Evolutionary conservation across 75 land plant species (phyloP).

Genomic region (Sequoiadendron giganteum): DNA sequence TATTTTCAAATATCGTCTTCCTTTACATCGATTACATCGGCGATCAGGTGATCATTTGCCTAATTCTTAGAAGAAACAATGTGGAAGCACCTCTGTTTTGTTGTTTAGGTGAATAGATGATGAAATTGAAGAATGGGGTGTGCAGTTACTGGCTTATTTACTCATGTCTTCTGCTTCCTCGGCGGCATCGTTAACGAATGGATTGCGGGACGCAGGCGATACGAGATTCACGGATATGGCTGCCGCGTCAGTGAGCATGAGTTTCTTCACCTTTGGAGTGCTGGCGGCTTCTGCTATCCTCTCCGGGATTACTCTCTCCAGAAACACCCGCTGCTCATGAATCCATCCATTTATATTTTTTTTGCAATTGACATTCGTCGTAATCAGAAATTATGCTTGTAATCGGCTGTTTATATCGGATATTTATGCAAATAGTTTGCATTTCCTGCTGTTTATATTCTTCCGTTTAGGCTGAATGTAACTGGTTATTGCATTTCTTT

Average conservation of each 20-base stretch:
- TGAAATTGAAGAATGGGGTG: neutral
- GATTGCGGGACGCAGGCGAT: neutral
- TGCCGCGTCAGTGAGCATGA: conserved; percentile 3
- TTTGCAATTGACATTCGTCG: too few species aligned
- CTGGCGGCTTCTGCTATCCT: neutral
- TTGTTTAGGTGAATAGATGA: neutral
- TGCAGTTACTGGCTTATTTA: neutral
- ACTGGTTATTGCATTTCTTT: too few species aligned
- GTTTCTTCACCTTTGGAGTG: neutral
- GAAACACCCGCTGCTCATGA: neutral
- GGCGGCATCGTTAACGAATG: neutral
- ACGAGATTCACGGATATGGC: neutral
- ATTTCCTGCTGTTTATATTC: too few species aligned
- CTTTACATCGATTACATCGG: neutral
- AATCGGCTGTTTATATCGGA: too few species aligned
- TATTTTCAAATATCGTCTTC: neutral
- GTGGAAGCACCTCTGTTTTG: too few species aligned
- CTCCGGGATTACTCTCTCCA: neutral
- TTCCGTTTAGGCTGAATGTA: too few species aligned
- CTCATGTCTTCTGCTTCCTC: neutral
- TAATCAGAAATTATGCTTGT: too few species aligned
- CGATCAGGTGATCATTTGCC: neutral
- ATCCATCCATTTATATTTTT: neutral
- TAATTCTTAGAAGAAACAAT: neutral
- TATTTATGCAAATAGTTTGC: too few species aligned